Conservation (phyloP, 345 rosid genomes). For the Reutealis trisperma region DNA sequence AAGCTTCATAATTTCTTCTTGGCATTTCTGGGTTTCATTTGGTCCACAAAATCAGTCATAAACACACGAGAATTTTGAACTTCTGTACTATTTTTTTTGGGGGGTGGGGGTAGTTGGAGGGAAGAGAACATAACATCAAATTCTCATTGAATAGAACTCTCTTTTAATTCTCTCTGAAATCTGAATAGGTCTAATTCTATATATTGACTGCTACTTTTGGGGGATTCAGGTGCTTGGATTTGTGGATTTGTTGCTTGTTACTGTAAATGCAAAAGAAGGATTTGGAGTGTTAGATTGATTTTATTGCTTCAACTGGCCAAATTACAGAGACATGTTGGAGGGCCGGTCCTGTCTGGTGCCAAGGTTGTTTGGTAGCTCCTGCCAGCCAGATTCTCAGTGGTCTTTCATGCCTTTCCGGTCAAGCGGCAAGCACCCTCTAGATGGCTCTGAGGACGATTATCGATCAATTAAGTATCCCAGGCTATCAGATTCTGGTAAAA, state of each 20-base stretch:
- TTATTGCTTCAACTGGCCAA: slow-evolving; percentile 14
- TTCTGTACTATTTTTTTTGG: background rate
- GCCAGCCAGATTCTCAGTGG: slow-evolving; percentile 67
- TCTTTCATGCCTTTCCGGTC: slow-evolving; percentile 48
- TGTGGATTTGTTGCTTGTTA: background rate
- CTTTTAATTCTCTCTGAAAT: background rate
- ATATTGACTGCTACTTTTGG: background rate
- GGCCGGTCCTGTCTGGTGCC: slow-evolving; percentile 57
- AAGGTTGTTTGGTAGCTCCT: slow-evolving; percentile 65
- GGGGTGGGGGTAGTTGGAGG: background rate
- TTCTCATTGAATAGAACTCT: background rate
- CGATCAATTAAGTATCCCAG: slow-evolving; percentile 36
- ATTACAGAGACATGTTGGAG: slow-evolving; percentile 66
- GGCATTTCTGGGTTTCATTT: slow-evolving; percentile 7
- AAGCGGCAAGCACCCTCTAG: slow-evolving; percentile 54
- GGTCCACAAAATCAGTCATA: slow-evolving; percentile 11
- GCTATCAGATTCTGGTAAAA: slow-evolving; percentile 26
- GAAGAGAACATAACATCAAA: slow-evolving; percentile 8
- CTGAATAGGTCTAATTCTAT: slow-evolving; percentile 1
- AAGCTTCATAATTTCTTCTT: background rate
- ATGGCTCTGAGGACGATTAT: slow-evolving; percentile 36
- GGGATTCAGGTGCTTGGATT: slow-evolving; percentile 10
- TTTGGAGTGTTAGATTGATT: slow-evolving; percentile 11
- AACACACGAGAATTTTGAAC: background rate
- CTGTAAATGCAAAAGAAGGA: slow-evolving; percentile 10